Base-by-base conservation (phyloP, 441 rosid species). In the Gossypium gossypioides region DNA sequence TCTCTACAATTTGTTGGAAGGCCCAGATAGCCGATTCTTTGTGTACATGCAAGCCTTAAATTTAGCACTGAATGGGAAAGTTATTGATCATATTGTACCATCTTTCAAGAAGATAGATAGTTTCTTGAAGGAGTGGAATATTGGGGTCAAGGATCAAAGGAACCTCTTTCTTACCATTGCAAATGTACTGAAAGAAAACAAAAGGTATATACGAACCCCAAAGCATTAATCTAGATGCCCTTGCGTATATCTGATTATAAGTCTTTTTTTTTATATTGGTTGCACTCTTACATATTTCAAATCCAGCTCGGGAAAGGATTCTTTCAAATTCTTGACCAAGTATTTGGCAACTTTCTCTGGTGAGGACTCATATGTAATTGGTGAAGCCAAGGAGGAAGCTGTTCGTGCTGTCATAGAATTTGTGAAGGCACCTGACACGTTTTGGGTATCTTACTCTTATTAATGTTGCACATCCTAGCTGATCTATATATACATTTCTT, bases 41-140 rank as follows among this genome's bases (percentile, higher is more conserved):
- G 97, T 93, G n/a, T 96, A 89, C 85, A 81, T 91, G 96, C 91
- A 86, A 81, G 88, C 89, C 60, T 79, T 96, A 5, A 75, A 82
- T 44, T 78, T 96, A 75, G 90, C 97, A 10, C 71, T 88, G 66
- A 86, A 64, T 59, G 98, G 98, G 72, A 93, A 91, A 83, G 97
- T 91, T 67, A 77, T 86, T 3, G 97, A 96, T 59, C 86, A 82
- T 76, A 51, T 93, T 1, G 27, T 85, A 72, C 87, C 95, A 79
- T 90, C 98, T 62, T 86, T 89, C 81, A 89, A 85, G 68, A 90
- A 84, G 81, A 87, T 93, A 0, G 97, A 88, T 72, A 84, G 83
- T 77, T 91, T 93, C 82, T 83, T 96, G 88, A 96, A 96, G 82
- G 99, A 93, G 78, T 96, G 99, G 98, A 89, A 83, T 84, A 80